Percentiles rank a stretch among this genome's conserved stretches.
Evolutionary conservation across 257 asterid species (phyloP).

Genomic region (Thymus quinquecostatus): DNA sequence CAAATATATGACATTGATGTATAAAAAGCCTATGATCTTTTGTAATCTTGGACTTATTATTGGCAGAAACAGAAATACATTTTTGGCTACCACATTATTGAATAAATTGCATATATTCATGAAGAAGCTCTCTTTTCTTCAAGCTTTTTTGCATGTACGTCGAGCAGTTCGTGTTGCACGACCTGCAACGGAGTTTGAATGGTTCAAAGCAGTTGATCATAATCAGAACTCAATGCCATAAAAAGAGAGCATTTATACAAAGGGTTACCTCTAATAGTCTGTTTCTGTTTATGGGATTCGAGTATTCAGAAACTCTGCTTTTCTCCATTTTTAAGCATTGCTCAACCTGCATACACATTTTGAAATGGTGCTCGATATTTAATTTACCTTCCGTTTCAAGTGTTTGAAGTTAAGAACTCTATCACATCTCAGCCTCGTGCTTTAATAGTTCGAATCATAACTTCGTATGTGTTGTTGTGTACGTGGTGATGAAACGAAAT

Average conservation of each 20-base stretch:
- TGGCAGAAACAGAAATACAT: neutral
- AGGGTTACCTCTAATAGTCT: constrained; percentile 43
- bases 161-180: constrained; percentile 42
- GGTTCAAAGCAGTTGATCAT: neutral
- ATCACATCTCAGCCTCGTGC: neutral
- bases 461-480: neutral
- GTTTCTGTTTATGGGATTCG: constrained; percentile 28
- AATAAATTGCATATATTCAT: neutral
- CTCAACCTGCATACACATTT: constrained; percentile 34
- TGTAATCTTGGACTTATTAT: neutral
- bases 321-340: constrained; percentile 42
- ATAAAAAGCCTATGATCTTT: neutral
- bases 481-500: neutral
- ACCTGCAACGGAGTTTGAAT: constrained; percentile 28
- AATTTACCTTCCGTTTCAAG: neutral
- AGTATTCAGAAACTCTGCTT: constrained; percentile 32
- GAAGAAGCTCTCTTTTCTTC: constrained; percentile 36
- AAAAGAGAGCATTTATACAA: neutral
- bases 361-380: neutral
- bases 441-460: neutral
- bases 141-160: constrained; percentile 40
- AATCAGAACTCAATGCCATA: neutral
- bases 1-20: neutral
- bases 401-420: neutral
- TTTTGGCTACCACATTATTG: neutral